Conservation (phyloP, 2,329 filamentous ascomycete species). For the Xylariales sp. region DNA sequence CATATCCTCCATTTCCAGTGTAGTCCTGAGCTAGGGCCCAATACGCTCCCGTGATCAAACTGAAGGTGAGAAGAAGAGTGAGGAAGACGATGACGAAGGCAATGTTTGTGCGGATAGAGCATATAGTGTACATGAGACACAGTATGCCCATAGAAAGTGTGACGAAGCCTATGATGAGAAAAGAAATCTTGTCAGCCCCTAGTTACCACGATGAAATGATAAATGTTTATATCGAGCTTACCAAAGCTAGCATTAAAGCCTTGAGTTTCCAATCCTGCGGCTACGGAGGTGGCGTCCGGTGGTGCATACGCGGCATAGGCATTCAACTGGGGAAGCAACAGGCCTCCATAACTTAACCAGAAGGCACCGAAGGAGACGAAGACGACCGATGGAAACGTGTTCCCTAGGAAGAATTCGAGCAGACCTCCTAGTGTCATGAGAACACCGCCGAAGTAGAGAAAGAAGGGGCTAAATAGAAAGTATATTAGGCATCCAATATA, state of each 20-base stretch:
- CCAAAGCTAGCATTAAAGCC: constrained; percentile 68
- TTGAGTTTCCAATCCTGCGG: constrained; percentile 57
- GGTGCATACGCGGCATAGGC: constrained; percentile 59
- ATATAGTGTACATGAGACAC: constrained; percentile 74
- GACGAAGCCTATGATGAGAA: constrained; percentile 20
- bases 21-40: constrained; percentile 63
- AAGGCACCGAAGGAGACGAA: constrained; percentile 66
- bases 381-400: constrained; percentile 69
- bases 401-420: constrained; percentile 68
- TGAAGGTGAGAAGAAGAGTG: constrained; percentile 68
- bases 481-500: constrained; percentile 30
- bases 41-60: constrained; percentile 69
- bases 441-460: constrained; percentile 65
- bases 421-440: constrained; percentile 64
- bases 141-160: constrained; percentile 70
- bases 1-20: constrained; percentile 46
- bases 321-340: constrained; percentile 64
- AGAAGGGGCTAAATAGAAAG: constrained; percentile 54
- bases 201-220: background rate
- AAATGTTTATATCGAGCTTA: constrained; percentile 46
- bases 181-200: background rate
- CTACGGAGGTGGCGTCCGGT: constrained; percentile 46
- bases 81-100: constrained; percentile 78
- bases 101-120: constrained; percentile 77
- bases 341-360: constrained; percentile 67